Percentiles rank a stretch among this genome's conserved stretches.
phyloP scores from a whole-genome alignment of 345 rosid genomes.

The Pistacia vera region DNA sequence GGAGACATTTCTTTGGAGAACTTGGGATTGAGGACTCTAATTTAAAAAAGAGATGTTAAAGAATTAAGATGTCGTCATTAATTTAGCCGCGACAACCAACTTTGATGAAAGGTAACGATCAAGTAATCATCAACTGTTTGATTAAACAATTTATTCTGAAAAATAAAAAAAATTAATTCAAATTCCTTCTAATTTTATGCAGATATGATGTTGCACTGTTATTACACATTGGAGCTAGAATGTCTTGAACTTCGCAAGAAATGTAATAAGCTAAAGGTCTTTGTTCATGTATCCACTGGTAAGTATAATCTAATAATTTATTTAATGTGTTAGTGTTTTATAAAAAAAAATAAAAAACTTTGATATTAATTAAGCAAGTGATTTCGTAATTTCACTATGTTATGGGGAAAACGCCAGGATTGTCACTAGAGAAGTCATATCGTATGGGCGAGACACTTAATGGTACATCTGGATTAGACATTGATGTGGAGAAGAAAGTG shows the following conservation, averaged over 20 bases:
- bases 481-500: conserved; percentile 49
- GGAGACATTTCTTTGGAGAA: conserved; percentile 57
- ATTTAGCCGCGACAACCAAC: conserved; percentile 72
- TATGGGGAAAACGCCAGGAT: conserved; percentile 54
- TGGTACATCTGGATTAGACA: conserved; percentile 50
- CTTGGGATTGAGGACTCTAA: conserved; percentile 45
- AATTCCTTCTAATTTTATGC: background rate
- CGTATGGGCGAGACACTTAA: conserved; percentile 58
- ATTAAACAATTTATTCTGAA: background rate
- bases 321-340: background rate
- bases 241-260: conserved; percentile 42
- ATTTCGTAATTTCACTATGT: conserved; percentile 41
- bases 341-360: too few species aligned
- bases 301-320: background rate
- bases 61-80: conserved; percentile 56
- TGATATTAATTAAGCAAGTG: background rate
- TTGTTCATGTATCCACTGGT: conserved; percentile 77
- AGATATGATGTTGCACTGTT: conserved; percentile 64
- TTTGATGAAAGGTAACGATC: conserved; percentile 70
- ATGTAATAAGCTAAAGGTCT: conserved; percentile 39
- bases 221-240: conserved; percentile 54
- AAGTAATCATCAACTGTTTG: background rate
- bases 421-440: conserved; percentile 44
- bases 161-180: background rate
- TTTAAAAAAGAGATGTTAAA: conserved; percentile 44